Conservation (phyloP, 2,329 filamentous ascomycete genomes). For the Gaeumannomyces tritici region DNA sequence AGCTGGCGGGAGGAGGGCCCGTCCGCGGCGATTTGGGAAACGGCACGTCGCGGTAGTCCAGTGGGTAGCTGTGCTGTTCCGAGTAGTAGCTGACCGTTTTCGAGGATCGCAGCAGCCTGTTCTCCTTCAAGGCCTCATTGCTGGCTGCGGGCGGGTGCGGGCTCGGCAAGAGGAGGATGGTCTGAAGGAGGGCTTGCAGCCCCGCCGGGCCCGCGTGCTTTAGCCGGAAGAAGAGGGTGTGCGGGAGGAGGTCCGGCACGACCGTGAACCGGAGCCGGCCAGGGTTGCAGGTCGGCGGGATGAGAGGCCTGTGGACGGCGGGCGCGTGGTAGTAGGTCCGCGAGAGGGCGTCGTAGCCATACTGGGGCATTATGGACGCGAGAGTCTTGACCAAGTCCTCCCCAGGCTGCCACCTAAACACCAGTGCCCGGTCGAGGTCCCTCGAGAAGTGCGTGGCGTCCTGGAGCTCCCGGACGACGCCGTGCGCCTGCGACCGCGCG, state of each 20-base stretch:
- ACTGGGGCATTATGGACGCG: background rate
- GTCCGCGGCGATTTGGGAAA: background rate
- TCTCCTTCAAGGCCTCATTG: too few species aligned
- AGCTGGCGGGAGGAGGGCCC: too few species aligned
- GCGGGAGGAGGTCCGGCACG: background rate
- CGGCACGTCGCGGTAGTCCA: background rate
- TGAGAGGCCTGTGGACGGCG: background rate
- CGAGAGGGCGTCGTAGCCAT: background rate
- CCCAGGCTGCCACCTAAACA: background rate
- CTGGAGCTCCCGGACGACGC: background rate
- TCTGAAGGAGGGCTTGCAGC: background rate
- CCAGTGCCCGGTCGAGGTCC: too few species aligned
- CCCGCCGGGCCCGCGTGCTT: too few species aligned
- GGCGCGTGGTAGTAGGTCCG: background rate
- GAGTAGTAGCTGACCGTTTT: background rate
- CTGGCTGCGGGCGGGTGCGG: too few species aligned
- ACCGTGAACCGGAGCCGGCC: background rate
- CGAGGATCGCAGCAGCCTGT: too few species aligned
- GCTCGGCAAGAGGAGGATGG: background rate
- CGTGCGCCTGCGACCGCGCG: background rate
- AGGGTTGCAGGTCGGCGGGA: background rate
- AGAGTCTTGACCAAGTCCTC: too few species aligned
- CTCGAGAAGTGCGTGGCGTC: background rate
- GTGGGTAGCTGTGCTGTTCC: background rate
- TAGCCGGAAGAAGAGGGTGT: background rate